A percentile compares a stretch with the other conserved stretches of the same genome.
These are phyloP conservation scores for Hypericum androsaemum DNA, from an alignment of 345 rosid genomes.

Conservation along the genomic window DNA sequence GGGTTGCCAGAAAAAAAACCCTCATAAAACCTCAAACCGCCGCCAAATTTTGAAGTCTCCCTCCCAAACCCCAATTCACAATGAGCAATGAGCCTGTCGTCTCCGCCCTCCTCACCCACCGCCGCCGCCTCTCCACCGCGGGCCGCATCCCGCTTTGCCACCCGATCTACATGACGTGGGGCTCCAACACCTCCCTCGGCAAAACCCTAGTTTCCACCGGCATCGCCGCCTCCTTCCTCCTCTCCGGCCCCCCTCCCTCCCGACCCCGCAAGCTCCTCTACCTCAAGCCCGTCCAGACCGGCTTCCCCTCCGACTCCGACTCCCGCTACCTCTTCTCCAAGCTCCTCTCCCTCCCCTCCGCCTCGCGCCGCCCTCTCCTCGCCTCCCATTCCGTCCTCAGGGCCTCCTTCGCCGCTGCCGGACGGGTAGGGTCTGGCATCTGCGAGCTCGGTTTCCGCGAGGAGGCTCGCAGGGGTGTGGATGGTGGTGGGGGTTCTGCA, in stretches of 20 bases:
- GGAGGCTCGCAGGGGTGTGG: constrained; percentile 3
- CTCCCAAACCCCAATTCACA: no score
- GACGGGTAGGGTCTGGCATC: neutral
- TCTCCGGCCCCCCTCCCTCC: constrained; percentile 19
- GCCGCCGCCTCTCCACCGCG: constrained; percentile 3
- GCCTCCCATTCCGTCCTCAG: constrained; percentile 51
- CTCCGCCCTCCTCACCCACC: constrained; percentile 2
- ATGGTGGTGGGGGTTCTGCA: constrained; percentile 29
- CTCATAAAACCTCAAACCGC: no score
- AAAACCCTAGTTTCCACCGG: constrained; percentile 95
- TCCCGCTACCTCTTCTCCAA: constrained; percentile 65
- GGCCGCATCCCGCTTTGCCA: constrained; percentile 39
- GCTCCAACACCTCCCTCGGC: constrained; percentile 85
- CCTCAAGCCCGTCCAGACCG: constrained; percentile 84
- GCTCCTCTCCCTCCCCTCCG: constrained; percentile 52
- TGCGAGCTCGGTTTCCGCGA: constrained; percentile 1
- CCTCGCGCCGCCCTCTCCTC: constrained; percentile 28
- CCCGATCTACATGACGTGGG: constrained; percentile 69
- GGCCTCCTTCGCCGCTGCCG: constrained; percentile 49
- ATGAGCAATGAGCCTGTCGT: no score
- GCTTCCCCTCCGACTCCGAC: constrained; percentile 88
- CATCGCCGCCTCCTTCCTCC: constrained; percentile 76
- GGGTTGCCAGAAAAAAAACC: no score
- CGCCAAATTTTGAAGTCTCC: no score
- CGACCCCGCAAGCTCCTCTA: constrained; percentile 42